Percentiles rank a stretch among this genome's conserved stretches.
phyloP scores from a whole-genome alignment of 352 stramenopile genomes.

The Globisporangium emineosum region DNA sequence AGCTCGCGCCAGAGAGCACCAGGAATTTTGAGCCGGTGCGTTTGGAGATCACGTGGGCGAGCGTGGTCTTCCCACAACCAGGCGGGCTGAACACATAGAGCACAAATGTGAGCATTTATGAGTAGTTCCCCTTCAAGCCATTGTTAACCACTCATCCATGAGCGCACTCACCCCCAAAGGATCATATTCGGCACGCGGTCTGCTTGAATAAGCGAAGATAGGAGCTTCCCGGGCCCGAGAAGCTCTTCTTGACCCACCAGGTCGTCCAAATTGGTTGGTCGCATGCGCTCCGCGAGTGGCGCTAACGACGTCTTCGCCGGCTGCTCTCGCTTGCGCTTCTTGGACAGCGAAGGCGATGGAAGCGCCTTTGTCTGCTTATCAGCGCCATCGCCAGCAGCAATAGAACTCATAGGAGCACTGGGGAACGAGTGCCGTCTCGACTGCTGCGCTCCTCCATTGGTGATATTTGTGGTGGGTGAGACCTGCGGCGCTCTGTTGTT shows the following conservation, averaged over 20 bases:
- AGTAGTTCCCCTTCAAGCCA: not conserved
- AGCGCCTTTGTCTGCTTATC: not conserved
- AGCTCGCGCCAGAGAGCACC: slow-evolving; percentile 64
- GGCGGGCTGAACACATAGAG: slow-evolving; percentile 44
- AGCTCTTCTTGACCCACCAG: slow-evolving; percentile 73
- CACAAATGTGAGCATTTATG: slow-evolving; percentile 4
- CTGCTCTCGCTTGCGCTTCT: slow-evolving; percentile 51
- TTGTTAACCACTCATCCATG: slow-evolving; percentile 3
- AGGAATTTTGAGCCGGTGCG: slow-evolving; percentile 72
- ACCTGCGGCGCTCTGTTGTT: not conserved
- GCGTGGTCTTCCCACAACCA: slow-evolving; percentile 86
- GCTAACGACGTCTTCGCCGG: slow-evolving; percentile 23
- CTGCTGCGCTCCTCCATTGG: not conserved
- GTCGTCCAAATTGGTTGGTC: slow-evolving; percentile 54
- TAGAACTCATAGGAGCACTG: not conserved
- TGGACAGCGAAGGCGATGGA: slow-evolving; percentile 21
- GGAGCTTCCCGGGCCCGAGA: slow-evolving; percentile 51
- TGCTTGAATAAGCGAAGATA: slow-evolving; percentile 56
- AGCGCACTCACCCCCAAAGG: slow-evolving; percentile 60
- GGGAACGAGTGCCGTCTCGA: slow-evolving; percentile 15
- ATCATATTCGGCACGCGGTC: slow-evolving; percentile 85
- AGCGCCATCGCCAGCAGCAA: not conserved
- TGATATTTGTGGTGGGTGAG: not conserved
- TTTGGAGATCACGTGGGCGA: slow-evolving; percentile 74
- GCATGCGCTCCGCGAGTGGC: slow-evolving; percentile 76